Percentiles rank a stretch among this genome's conserved stretches.
Evolutionary conservation across 495 filamentous ascomycete genomes (phyloP).

Genomic region (Aspergillus panamensis): DNA sequence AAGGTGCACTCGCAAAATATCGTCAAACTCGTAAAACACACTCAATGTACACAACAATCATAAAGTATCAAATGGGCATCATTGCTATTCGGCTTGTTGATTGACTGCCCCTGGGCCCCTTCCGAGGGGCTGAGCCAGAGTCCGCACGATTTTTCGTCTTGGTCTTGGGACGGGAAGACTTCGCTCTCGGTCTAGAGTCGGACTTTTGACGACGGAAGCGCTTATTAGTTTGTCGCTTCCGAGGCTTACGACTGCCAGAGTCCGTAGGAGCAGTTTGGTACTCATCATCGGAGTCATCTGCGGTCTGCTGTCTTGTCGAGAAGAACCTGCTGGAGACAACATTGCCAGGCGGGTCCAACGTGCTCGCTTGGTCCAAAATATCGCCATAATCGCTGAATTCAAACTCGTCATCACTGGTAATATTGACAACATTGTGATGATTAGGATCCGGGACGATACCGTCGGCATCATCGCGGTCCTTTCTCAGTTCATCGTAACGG

Average conservation of each 20-base stretch:
- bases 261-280: conserved; percentile 20
- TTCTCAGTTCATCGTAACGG: conserved; percentile 58
- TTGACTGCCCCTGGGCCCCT: conserved; percentile 29
- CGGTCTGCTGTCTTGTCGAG: conserved; percentile 24
- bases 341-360: conserved; percentile 33
- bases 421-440: conserved; percentile 63
- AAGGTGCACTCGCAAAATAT: conserved; percentile 18
- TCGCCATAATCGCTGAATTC: conserved; percentile 46
- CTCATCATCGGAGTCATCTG: conserved; percentile 27
- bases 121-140: conserved; percentile 29
- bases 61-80: conserved; percentile 43
- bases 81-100: conserved; percentile 41
- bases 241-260: conserved; percentile 24
- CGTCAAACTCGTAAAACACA: conserved; percentile 21
- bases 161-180: conserved; percentile 25
- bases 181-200: conserved; percentile 26
- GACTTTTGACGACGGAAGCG: conserved; percentile 32
- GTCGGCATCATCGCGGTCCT: conserved; percentile 39
- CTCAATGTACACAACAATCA: conserved; percentile 11
- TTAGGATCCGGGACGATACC: conserved; percentile 53
- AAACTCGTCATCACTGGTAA: conserved; percentile 46
- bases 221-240: conserved; percentile 31
- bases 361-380: conserved; percentile 37
- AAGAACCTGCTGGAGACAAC: conserved; percentile 49
- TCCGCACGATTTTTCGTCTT: conserved; percentile 28